phyloP scores from a whole-genome alignment of 345 rosid genomes.

The Eucalyptus sp. region DNA sequence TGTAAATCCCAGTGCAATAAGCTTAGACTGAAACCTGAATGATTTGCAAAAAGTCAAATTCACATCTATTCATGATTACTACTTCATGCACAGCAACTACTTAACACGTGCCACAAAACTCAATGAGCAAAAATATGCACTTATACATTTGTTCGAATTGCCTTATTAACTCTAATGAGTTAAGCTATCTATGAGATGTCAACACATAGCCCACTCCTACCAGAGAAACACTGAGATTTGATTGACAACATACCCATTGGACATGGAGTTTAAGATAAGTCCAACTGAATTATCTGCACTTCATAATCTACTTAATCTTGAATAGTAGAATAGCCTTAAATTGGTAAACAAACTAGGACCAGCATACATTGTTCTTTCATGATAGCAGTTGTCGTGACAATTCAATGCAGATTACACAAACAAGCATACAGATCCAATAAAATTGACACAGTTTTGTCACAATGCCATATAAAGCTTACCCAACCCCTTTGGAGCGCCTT shows the following conservation, averaged over 20 bases:
- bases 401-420: not conserved
- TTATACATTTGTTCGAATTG: not conserved
- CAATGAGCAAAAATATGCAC: not conserved
- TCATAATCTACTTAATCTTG: not conserved
- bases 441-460: not conserved
- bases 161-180: not conserved
- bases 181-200: not conserved
- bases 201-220: not conserved
- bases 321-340: not conserved
- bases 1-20: not conserved
- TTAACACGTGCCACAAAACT: not conserved
- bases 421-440: not conserved
- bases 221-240: not conserved
- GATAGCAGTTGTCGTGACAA: not conserved
- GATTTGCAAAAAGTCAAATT: not conserved
- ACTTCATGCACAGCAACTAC: not conserved
- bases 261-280: not conserved
- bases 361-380: not conserved
- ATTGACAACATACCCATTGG: not conserved
- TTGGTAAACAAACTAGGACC: not conserved
- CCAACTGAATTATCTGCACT: not conserved
- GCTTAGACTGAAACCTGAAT: not conserved
- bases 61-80: not conserved
- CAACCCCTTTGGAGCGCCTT: slow-evolving; percentile 93
- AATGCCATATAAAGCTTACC: slow-evolving; percentile 28